phyloP scores from a whole-genome alignment of 2,329 filamentous ascomycete species.

The Trichophyton benhamiae region DNA sequence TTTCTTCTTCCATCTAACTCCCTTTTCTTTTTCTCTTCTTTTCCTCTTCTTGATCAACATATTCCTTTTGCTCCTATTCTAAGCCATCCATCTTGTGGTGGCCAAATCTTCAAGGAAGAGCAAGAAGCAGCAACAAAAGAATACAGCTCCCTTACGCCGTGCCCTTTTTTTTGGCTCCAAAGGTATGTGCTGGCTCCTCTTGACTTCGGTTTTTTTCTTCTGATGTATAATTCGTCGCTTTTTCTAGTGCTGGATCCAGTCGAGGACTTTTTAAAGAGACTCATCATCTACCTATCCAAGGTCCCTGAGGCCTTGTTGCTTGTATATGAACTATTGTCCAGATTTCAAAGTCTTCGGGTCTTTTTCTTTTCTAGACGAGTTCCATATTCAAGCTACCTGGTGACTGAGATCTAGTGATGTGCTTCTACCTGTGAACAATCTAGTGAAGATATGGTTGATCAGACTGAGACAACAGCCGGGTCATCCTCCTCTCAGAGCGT shows the following conservation, averaged over 20 bases:
- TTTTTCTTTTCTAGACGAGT: neutral
- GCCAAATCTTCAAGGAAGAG: neutral
- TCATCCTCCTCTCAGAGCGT: neutral
- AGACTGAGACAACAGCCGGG: slow-evolving; percentile 2
- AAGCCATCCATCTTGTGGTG: neutral
- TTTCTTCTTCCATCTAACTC: neutral
- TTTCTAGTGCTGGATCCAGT: neutral
- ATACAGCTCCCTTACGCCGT: neutral
- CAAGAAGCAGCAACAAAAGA: neutral
- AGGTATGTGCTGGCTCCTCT: neutral
- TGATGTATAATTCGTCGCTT: neutral
- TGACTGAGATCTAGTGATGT: neutral
- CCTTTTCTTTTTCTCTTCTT: neutral
- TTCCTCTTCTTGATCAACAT: neutral
- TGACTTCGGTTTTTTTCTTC: neutral
- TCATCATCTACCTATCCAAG: neutral
- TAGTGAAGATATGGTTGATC: slow-evolving; percentile 6
- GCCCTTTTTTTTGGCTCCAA: neutral
- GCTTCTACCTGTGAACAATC: neutral
- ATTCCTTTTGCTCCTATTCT: neutral
- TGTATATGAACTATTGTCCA: neutral
- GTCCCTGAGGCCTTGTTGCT: neutral
- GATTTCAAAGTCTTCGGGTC: neutral
- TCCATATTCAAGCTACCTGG: neutral
- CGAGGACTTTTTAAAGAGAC: neutral